Evolutionary conservation across 192 early-diverging fungal species (phyloP).

Genomic region (Phycomyces blakesleeanus): DNA sequence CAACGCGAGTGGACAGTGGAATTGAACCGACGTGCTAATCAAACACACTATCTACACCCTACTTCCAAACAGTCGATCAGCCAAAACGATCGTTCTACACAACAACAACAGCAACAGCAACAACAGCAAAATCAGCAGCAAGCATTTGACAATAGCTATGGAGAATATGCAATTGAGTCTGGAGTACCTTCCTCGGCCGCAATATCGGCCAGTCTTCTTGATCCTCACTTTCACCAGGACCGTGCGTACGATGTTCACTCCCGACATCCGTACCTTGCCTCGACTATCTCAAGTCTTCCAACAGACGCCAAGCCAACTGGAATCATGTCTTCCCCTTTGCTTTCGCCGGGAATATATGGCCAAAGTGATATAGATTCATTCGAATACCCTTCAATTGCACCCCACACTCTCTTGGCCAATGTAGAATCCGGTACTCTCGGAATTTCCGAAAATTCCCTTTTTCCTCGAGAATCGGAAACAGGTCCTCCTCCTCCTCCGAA

Average conservation of each 20-base stretch:
- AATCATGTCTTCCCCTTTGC: no score
- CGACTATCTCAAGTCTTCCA: neutral
- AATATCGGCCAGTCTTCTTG: neutral
- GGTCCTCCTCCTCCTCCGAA: no score
- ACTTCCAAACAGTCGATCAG: neutral
- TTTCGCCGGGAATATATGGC: no score
- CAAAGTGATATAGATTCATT: no score
- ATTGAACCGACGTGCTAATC: neutral
- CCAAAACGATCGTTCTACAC: neutral
- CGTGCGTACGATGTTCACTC: neutral
- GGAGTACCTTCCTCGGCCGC: neutral
- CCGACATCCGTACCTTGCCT: neutral
- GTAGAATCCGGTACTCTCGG: no score
- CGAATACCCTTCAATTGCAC: no score
- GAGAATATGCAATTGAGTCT: neutral
- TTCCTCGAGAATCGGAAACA: no score
- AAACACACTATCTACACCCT: neutral
- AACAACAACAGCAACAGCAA: conserved; percentile 3
- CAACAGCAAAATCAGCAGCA: neutral
- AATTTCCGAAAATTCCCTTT: no score
- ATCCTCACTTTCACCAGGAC: neutral
- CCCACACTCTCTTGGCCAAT: no score
- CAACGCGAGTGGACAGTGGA: conserved; percentile 26
- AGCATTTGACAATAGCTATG: neutral
- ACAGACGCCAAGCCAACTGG: no score